phyloP scores from a whole-genome alignment of 2,329 filamentous ascomycete species.

The Xylariales sp. region DNA sequence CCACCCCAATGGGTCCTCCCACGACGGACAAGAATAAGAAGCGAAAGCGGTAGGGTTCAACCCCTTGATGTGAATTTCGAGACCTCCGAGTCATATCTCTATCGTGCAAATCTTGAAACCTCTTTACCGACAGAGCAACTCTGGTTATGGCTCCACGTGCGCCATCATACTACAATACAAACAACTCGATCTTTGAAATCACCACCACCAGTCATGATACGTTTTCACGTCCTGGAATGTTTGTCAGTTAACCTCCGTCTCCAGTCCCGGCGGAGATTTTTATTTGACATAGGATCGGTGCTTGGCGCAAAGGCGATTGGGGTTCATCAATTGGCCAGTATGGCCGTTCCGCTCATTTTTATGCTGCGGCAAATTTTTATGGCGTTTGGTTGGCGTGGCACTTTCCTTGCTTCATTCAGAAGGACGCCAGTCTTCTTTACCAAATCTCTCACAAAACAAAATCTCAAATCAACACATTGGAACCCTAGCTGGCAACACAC shows the following conservation, averaged over 20 bases:
- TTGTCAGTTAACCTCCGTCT: not conserved
- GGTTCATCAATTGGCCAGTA: not conserved
- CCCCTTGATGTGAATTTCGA: not conserved
- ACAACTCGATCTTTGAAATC: not conserved
- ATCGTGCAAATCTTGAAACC: not conserved
- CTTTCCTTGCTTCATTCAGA: not conserved
- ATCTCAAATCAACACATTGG: not conserved
- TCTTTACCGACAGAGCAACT: not conserved
- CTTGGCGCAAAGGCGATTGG: conserved; percentile 5
- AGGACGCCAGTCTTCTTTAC: not conserved
- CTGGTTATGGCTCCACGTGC: not conserved
- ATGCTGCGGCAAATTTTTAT: not conserved
- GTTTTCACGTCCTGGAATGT: not conserved
- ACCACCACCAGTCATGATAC: not conserved
- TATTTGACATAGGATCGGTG: conserved; percentile 1
- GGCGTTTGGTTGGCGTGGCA: conserved; percentile 4
- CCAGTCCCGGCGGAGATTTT: not conserved
- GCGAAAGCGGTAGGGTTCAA: conserved; percentile 47
- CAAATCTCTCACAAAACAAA: not conserved
- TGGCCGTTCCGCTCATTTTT: conserved; percentile 4
- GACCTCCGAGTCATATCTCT: not conserved
- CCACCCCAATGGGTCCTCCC: conserved; percentile 22
- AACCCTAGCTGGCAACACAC: not conserved
- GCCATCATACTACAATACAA: not conserved
- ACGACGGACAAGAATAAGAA: conserved; percentile 54